A percentile compares a stretch with the other conserved stretches of the same genome.
These are phyloP conservation scores for Penicillium egyptiacum DNA, from an alignment of 495 filamentous ascomycete genomes.

Conservation along the genomic window DNA sequence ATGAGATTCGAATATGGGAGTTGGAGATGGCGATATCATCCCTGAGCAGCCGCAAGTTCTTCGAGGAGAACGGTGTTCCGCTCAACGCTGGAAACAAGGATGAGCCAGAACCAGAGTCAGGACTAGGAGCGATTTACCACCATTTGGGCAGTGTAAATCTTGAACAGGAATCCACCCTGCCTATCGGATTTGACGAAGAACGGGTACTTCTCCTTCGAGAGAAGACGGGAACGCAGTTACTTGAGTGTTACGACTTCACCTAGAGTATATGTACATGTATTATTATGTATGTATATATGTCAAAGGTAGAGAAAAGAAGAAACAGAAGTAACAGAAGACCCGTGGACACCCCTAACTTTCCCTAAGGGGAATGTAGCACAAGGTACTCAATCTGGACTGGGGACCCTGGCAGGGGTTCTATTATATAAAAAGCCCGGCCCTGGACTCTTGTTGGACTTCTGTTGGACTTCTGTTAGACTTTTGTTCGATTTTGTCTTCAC, in stretches of 20 bases:
- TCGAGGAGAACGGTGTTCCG: constrained; percentile 55
- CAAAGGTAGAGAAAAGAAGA: neutral
- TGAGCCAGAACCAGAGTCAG: neutral
- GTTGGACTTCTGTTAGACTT: no score
- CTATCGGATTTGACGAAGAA: constrained; percentile 90
- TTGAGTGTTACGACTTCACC: constrained; percentile 93
- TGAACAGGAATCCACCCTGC: neutral
- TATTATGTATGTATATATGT: neutral
- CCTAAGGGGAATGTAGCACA: constrained; percentile 27
- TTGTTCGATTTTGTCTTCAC: neutral
- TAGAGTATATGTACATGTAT: constrained; percentile 38
- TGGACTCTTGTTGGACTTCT: no score
- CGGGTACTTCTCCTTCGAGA: constrained; percentile 84
- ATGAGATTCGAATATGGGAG: constrained; percentile 93
- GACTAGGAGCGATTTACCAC: neutral
- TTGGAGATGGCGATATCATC: constrained; percentile 70
- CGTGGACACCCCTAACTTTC: no score
- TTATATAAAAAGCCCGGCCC: constrained; percentile 9
- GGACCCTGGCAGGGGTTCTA: constrained; percentile 24
- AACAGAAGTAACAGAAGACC: no score
- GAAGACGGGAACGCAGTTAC: constrained; percentile 63
- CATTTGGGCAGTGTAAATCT: constrained; percentile 4
- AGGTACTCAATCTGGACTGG: constrained; percentile 28
- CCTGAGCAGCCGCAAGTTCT: constrained; percentile 36
- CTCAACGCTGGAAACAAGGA: constrained; percentile 43